Conservation (phyloP, 352 stramenopile genomes). For the Phytopythium vexans region DNA sequence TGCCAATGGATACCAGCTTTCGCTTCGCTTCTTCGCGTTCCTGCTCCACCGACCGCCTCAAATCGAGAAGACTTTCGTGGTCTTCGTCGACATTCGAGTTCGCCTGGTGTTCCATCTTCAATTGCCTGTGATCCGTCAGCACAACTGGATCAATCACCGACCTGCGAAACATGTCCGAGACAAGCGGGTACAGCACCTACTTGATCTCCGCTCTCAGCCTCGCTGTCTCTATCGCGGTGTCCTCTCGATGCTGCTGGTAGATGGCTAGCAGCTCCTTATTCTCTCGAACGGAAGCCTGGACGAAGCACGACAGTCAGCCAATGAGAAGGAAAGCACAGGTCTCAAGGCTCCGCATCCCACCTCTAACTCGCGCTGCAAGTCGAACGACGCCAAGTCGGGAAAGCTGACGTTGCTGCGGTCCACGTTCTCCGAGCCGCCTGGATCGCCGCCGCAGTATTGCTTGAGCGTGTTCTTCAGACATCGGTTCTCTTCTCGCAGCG, state of each 20-base stretch:
- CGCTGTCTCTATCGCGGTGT: constrained; percentile 48
- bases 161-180: neutral
- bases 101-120: neutral
- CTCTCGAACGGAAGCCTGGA: constrained; percentile 54
- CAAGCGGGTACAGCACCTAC: constrained; percentile 13
- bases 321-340: neutral
- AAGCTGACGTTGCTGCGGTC: neutral
- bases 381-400: constrained; percentile 21
- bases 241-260: constrained; percentile 65
- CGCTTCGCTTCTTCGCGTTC: constrained; percentile 31
- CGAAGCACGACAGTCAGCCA: neutral
- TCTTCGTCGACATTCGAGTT: neutral
- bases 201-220: constrained; percentile 52
- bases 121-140: neutral
- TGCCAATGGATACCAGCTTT: constrained; percentile 23
- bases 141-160: neutral
- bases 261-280: constrained; percentile 75
- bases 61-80: neutral
- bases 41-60: constrained; percentile 14
- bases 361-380: constrained; percentile 52
- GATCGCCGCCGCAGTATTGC: constrained; percentile 35
- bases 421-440: constrained; percentile 10
- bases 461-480: constrained; percentile 64
- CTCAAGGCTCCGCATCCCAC: constrained; percentile 1
- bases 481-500: constrained; percentile 58